These are phyloP conservation scores for Simplicillium aogashimaense DNA, from an alignment of 2,329 filamentous ascomycete genomes.

Conservation along the genomic window DNA sequence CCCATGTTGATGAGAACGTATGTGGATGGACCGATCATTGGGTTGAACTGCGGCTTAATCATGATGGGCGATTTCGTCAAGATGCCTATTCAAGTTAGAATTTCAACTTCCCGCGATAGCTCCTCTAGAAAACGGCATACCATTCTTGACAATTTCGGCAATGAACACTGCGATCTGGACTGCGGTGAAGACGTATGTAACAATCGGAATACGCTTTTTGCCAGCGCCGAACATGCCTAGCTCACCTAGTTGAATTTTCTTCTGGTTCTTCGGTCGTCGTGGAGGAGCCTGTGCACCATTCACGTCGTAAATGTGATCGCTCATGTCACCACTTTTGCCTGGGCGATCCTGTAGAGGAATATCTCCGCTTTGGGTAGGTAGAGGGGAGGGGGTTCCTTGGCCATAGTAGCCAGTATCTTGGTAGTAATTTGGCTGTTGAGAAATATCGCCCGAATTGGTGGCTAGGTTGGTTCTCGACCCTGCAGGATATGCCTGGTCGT, in stretches of 20 bases:
- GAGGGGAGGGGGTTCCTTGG: slow-evolving; percentile 23
- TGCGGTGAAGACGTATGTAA: slow-evolving; percentile 70
- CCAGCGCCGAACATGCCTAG: slow-evolving; percentile 48
- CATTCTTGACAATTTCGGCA: slow-evolving; percentile 75
- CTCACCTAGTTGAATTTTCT: slow-evolving; percentile 45
- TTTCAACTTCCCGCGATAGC: neutral
- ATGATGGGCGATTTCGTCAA: slow-evolving; percentile 70
- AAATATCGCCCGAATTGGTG: slow-evolving; percentile 28
- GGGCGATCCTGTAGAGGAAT: slow-evolving; percentile 46
- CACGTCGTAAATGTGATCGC: slow-evolving; percentile 55
- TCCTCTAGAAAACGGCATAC: slow-evolving; percentile 33
- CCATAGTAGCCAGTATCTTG: slow-evolving; percentile 52
- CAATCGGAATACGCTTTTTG: slow-evolving; percentile 58
- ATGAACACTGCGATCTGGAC: slow-evolving; percentile 82
- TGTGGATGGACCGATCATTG: slow-evolving; percentile 90
- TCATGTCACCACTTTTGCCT: slow-evolving; percentile 30
- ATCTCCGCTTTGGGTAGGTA: slow-evolving; percentile 33
- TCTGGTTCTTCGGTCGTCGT: slow-evolving; percentile 24
- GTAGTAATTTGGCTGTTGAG: slow-evolving; percentile 25
- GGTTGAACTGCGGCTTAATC: slow-evolving; percentile 81
- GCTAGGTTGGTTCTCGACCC: slow-evolving; percentile 25
- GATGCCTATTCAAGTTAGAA: slow-evolving; percentile 38
- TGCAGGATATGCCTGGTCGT: slow-evolving; percentile 56
- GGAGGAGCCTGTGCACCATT: slow-evolving; percentile 11
- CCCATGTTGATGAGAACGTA: slow-evolving; percentile 96